Base-by-base conservation (phyloP, 177 flowering plant species). In the Vitis hybrid region DNA sequence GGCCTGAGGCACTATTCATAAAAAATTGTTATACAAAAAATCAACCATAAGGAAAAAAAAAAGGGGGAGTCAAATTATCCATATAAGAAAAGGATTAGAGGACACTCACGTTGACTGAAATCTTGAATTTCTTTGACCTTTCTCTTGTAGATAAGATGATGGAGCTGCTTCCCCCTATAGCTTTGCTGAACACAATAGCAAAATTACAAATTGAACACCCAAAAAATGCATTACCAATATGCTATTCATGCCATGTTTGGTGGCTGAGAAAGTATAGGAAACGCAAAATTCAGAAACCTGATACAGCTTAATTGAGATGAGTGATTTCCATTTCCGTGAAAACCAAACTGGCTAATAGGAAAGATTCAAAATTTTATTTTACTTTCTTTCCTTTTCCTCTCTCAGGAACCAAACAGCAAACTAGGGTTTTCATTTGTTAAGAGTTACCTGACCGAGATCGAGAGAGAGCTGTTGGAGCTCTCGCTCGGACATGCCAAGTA, bases 111-210 rank as follows among this genome's bases (percentile, higher is more conserved):
- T 19, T 91, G 92, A 81, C 80, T 81, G 67, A 93, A 90, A 64
- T 87, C 96, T 51, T 86, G 81, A 78, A 95, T 80, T 10, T 95
- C 92, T 66, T 85, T 93, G 31, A 79, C 82, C 78, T 91, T 93
- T 61, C 88, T 80, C 85, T 95, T 85, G 84, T 95, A 95, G 5
- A 95, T 68, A 3, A 93, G 86, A 61, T 90, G 91, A 69, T 95
- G 88, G n/a, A 95, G 82, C 71, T 91, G 98, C 77, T 93, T 95
- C 50, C 99, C 99, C 79, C 99, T 81, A 60, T 84, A 95, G n/a
- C 78, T 84, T 88, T 93, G 80, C 99, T 94, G 69, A 11, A 62
- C 29, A 78, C 11, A 54, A 68, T 26, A 56, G 14, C 62, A 31
- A 66, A 16, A 31, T 14, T 26, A 16, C 18, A 59, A 66, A 6